phyloP scores from a whole-genome alignment of 192 early-diverging fungal species.

The Diversispora epigaea region DNA sequence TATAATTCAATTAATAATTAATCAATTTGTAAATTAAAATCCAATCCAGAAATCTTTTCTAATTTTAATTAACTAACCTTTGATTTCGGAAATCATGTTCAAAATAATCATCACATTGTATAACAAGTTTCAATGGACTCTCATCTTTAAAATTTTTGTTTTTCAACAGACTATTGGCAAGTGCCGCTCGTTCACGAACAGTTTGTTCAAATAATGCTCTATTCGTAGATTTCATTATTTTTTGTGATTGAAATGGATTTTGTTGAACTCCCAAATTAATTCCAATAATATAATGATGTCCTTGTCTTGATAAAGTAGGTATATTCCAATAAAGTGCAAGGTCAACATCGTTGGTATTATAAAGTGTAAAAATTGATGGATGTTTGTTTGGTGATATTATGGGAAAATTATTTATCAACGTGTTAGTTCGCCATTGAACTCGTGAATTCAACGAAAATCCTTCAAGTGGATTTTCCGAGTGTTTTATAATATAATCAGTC shows the following conservation, averaged over 20 bases:
- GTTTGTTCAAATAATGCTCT: conserved; percentile 72
- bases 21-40: not conserved
- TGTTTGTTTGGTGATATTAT: conserved; percentile 63
- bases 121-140: conserved; percentile 63
- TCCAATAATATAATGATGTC: conserved; percentile 92
- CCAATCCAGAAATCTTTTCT: not conserved
- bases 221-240: conserved; percentile 41
- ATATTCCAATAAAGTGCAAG: conserved; percentile 83
- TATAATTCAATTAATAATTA: conserved; percentile 23
- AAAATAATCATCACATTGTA: conserved; percentile 46
- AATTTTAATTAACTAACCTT: conserved; percentile 39
- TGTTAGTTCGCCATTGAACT: conserved; percentile 66
- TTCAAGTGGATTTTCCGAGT: conserved; percentile 61
- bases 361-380: conserved; percentile 69
- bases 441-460: conserved; percentile 71
- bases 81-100: conserved; percentile 47
- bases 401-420: conserved; percentile 66
- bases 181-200: conserved; percentile 58
- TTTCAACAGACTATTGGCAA: conserved; percentile 66
- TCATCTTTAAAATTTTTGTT: conserved; percentile 62
- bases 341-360: conserved; percentile 85
- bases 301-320: conserved; percentile 47
- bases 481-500: conserved; percentile 54
- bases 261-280: conserved; percentile 83
- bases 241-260: conserved; percentile 61